Evolutionary conservation across 441 rosid genomes (phyloP), one percentile per base, ranked within the genome.

Genomic region (Kokia cookei): DNA sequence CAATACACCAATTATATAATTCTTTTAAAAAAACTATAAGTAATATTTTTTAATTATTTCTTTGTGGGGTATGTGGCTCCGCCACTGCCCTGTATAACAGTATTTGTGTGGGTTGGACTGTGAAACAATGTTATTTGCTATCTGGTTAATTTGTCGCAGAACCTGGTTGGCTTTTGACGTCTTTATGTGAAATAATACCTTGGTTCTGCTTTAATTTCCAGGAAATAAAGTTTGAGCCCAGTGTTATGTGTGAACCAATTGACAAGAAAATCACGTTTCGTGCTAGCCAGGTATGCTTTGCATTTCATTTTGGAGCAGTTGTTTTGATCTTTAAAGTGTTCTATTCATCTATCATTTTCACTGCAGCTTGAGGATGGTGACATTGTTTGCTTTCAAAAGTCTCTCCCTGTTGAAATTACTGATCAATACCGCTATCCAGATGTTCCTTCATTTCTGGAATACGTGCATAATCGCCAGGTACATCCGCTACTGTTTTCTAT

Each of bases 181-280:
- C 37, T 4, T 35, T n/a, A 69, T 32, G 73, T 51, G 61, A 24
- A 2, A 32, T 69, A 53, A 35, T 35, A 35, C 48, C 14, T 73
- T 29, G 40, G 15, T 6, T 22, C 3, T 80, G 69, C 67, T 54
- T 54, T 66, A 35, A 65, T 81, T 7, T 75, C 42, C 81, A 86
- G 89, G 89, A 86, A 76, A 84, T 83, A 59, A 86, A 86, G 76
- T 86, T 82, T 73, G 87, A 86, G 74, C 89, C 89, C 55, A 77
- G 65, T 48, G 87, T 86, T 63, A 84, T 86, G 89, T 86, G 89
- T 69, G 89, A 83, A 69, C 85, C 80, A 14, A 80, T 86, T 55
- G 84, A 84, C 79, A 80, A 84, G 77, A 82, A 74, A 74, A 26
- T 24, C 35, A 77, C 83, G 4, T 80, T 84, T 72, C 87, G 82